phyloP scores from a whole-genome alignment of 1,139 yeast genomes.

The Magnusiomyces suaveolens region DNA sequence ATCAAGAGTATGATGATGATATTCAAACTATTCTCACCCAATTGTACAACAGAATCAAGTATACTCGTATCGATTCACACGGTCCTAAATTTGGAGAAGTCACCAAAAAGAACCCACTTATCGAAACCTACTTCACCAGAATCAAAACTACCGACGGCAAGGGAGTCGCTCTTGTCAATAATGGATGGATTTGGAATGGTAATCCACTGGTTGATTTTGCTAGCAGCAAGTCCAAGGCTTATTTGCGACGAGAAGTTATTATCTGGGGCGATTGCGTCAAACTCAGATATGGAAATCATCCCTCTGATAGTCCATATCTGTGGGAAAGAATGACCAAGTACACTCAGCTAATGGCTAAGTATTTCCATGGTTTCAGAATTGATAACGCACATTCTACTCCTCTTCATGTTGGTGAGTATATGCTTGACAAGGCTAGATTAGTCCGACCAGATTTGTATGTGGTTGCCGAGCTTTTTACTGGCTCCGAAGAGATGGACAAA shows the following conservation, averaged over 20 bases:
- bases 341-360: conserved; percentile 59
- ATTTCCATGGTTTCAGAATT: conserved; percentile 81
- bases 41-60: conserved; percentile 63
- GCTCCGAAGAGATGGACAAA: conserved; percentile 84
- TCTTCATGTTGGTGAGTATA: conserved; percentile 83
- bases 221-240: conserved; percentile 64
- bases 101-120: conserved; percentile 48
- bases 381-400: conserved; percentile 97
- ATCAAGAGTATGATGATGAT: conserved; percentile 71
- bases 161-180: conserved; percentile 66
- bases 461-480: conserved; percentile 90
- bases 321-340: conserved; percentile 87
- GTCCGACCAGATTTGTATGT: conserved; percentile 81
- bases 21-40: conserved; percentile 54
- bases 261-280: conserved; percentile 98
- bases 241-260: conserved; percentile 82
- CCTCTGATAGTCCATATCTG: conserved; percentile 74
- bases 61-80: conserved; percentile 60
- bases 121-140: conserved; percentile 82
- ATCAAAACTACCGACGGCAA: conserved; percentile 44
- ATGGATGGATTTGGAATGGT: conserved; percentile 99
- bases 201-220: conserved; percentile 92
- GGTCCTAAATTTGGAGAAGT: conserved; percentile 72
- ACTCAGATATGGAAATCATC: conserved; percentile 67
- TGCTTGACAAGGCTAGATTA: conserved; percentile 78